phyloP scores from a whole-genome alignment of 257 asterid genomes.

The Jacaranda mimosifolia region DNA sequence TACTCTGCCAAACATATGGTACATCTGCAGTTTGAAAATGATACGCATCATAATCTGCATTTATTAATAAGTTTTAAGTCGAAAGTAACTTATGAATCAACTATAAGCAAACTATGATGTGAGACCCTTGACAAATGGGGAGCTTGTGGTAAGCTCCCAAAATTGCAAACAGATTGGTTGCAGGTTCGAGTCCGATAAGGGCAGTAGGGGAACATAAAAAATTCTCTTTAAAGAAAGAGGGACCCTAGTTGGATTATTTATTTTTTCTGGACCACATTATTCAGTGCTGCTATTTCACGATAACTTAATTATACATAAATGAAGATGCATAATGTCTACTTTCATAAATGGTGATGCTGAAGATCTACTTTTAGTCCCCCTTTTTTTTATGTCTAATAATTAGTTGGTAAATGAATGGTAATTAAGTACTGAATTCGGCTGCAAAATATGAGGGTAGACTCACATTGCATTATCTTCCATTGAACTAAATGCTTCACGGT shows the following conservation, averaged over 20 bases:
- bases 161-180: too few species aligned
- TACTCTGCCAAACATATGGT: constrained; percentile 80
- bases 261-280: not conserved
- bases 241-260: not conserved
- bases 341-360: not conserved
- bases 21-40: constrained; percentile 60
- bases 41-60: not conserved
- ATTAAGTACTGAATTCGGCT: constrained; percentile 18
- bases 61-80: not conserved
- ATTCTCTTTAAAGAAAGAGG: too few species aligned
- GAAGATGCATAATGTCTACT: too few species aligned
- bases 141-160: too few species aligned
- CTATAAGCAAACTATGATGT: not conserved
- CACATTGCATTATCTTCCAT: constrained; percentile 75
- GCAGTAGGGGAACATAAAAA: too few species aligned
- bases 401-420: not conserved
- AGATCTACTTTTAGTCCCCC: not conserved
- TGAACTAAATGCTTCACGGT: constrained; percentile 73
- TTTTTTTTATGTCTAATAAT: not conserved
- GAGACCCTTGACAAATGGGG: not conserved
- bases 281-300: not conserved
- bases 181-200: too few species aligned
- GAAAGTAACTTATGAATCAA: constrained; percentile 9
- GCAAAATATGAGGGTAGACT: constrained; percentile 41
- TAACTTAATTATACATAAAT: not conserved